A percentile compares a stretch with the other conserved stretches of the same genome.
phyloP scores from a whole-genome alignment of 1,284 basidiomycete species.

The Marasmius tenuissimus region DNA sequence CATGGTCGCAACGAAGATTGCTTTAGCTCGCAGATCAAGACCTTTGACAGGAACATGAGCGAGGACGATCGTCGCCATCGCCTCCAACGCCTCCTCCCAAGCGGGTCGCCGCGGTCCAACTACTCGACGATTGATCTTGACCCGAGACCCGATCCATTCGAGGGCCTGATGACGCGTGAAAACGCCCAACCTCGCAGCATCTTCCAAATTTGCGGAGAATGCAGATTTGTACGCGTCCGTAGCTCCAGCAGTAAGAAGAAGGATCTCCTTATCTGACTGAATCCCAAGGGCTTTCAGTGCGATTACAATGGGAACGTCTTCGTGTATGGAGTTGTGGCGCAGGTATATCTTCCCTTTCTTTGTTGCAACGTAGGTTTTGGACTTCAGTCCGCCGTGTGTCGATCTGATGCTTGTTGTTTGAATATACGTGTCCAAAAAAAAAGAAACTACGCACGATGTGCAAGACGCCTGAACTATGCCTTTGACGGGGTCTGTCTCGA shows the following conservation, averaged over 20 bases:
- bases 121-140: constrained; percentile 84
- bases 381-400: constrained; percentile 96
- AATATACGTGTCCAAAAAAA: constrained; percentile 6
- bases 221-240: constrained; percentile 87
- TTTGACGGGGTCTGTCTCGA: constrained; percentile 92
- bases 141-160: constrained; percentile 92
- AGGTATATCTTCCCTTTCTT: constrained; percentile 95
- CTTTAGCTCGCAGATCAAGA: constrained; percentile 92
- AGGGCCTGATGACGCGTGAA: constrained; percentile 94
- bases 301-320: constrained; percentile 95
- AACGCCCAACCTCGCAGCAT: constrained; percentile 87
- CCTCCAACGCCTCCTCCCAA: constrained; percentile 95
- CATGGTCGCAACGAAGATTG: constrained; percentile 98
- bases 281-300: constrained; percentile 96
- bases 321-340: constrained; percentile 97
- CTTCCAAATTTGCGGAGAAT: constrained; percentile 93
- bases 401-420: constrained; percentile 53
- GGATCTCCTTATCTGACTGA: constrained; percentile 97
- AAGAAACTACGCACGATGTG: constrained; percentile 73
- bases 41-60: constrained; percentile 94
- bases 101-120: constrained; percentile 82
- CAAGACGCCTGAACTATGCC: constrained; percentile 95
- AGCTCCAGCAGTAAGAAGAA: constrained; percentile 92
- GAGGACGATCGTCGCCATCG: constrained; percentile 94
- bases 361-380: constrained; percentile 96